Evolutionary conservation across 768 basidiomycete species (phyloP).

Genomic region (Neoboletus magnificus): DNA sequence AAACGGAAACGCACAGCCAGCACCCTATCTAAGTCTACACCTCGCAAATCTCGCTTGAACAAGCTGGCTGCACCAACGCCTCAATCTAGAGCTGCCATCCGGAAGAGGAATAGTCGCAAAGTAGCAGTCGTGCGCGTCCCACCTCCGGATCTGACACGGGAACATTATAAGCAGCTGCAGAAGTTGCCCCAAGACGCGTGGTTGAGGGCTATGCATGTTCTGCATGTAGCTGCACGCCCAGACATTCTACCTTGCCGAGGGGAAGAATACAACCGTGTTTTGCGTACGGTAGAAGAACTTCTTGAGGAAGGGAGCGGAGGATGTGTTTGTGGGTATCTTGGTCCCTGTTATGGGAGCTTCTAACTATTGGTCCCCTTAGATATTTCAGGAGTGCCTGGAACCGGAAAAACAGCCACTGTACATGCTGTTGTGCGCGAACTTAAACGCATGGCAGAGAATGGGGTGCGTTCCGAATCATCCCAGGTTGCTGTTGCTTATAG

Average conservation of each 20-base stretch:
- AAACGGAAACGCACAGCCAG: conserved; percentile 44
- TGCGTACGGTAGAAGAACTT: conserved; percentile 75
- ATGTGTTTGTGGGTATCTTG: conserved; percentile 73
- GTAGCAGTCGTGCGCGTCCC: conserved; percentile 32
- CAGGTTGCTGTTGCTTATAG: background rate
- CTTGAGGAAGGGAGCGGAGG: conserved; percentile 93
- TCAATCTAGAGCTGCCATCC: conserved; percentile 68
- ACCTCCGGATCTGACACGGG: conserved; percentile 33
- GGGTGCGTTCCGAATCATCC: conserved; percentile 43
- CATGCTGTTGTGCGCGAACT: conserved; percentile 89
- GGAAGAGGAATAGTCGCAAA: conserved; percentile 38
- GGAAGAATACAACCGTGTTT: conserved; percentile 73
- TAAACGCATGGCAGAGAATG: conserved; percentile 80
- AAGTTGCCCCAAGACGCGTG: conserved; percentile 74
- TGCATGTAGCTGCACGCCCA: conserved; percentile 92
- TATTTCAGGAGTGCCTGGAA: conserved; percentile 98
- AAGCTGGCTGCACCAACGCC: conserved; percentile 65
- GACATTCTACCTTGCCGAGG: conserved; percentile 88
- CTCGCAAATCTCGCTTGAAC: conserved; percentile 34
- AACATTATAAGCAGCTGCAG: conserved; percentile 39
- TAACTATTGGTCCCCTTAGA: conserved; percentile 45
- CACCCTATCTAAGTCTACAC: conserved; percentile 32
- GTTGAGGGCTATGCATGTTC: conserved; percentile 81
- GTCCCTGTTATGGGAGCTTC: background rate
- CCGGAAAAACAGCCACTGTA: conserved; percentile 97